phyloP scores from a whole-genome alignment of 2,329 filamentous ascomycete genomes.

The Colletotrichum sp. region DNA sequence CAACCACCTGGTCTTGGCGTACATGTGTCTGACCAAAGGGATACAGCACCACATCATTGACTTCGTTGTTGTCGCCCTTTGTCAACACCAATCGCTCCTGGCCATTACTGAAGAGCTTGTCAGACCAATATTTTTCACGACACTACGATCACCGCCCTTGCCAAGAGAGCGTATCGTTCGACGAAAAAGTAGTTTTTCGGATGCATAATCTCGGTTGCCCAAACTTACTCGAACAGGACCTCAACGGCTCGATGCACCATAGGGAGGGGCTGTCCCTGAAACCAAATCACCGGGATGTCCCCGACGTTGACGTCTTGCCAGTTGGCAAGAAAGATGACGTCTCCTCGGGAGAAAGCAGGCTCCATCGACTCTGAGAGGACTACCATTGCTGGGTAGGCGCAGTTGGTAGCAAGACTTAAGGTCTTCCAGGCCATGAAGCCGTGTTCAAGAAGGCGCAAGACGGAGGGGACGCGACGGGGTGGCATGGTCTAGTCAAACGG shows the following conservation, averaged over 20 bases:
- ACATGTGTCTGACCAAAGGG: not conserved
- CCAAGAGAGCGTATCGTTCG: not conserved
- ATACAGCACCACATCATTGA: not conserved
- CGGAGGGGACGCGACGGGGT: not conserved
- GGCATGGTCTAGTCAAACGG: not conserved
- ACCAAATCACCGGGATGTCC: not conserved
- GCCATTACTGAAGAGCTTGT: not conserved
- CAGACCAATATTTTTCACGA: not conserved
- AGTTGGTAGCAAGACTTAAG: not conserved
- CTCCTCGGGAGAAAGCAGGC: not conserved
- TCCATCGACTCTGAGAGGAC: not conserved
- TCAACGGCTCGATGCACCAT: not conserved
- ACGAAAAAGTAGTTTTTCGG: not conserved
- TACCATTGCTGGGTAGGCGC: not conserved
- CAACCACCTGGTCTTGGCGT: not conserved
- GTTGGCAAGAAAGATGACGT: not conserved
- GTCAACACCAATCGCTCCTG: not conserved
- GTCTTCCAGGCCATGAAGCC: not conserved
- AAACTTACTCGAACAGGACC: not conserved
- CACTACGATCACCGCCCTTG: not conserved
- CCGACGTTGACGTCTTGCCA: not conserved
- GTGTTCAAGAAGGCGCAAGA: not conserved
- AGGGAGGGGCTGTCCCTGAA: not conserved
- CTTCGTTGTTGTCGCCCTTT: not conserved
- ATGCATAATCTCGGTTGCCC: fast-evolving